Evolutionary conservation across 768 basidiomycete genomes (phyloP), one percentile per base, ranked within the genome.

Genomic region (Dendrothele bispora): DNA sequence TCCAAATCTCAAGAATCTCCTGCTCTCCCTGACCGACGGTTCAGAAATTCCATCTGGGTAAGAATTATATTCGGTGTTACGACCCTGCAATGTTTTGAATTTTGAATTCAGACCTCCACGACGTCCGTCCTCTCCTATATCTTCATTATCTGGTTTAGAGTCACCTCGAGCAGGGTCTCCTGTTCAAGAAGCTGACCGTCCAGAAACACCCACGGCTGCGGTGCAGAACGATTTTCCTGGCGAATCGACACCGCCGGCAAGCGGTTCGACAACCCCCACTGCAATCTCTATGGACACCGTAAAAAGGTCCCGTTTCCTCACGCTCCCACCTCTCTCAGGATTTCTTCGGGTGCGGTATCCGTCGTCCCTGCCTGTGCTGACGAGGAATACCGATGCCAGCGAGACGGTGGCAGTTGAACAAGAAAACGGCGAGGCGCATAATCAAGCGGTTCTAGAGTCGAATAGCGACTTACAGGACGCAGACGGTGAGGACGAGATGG

Each of bases 1-100:
- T 24, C 94, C 95, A 34, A 99, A 99, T 70, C 77, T 99, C 53
- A 98, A 97, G 72, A 94, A 94, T 59, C 74, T 98, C 17, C 65
- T 98, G 44, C 78, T 98, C 25, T 94, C 90, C 10, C 73, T 95
- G 54, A 90, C 86, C 45, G 80, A 84, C 58, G 86, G 84, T 40
- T 83, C 84, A 58, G 73, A 71, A 37, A 66, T 72, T 24, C 68
- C 65, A 78, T 67, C 45, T 18, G 30, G 51, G 49, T 49, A 51
- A 54, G 48, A 39, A 34, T 22, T 26, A 10, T n/a, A n/a, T 32
- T 32, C n/a, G 30, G 10, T n/a, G n/a, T 32, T 18, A 3, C 26
- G 5, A 11, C 17, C 35, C 37, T 45, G 46, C 38, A 17, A 40
- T 40, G 21, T 14, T 30, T 45, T 37, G 38, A 8, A 22, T 17